These are phyloP conservation scores for Cordyceps sp. DNA, from an alignment of 2,329 filamentous ascomycete genomes.

Conservation along the genomic window DNA sequence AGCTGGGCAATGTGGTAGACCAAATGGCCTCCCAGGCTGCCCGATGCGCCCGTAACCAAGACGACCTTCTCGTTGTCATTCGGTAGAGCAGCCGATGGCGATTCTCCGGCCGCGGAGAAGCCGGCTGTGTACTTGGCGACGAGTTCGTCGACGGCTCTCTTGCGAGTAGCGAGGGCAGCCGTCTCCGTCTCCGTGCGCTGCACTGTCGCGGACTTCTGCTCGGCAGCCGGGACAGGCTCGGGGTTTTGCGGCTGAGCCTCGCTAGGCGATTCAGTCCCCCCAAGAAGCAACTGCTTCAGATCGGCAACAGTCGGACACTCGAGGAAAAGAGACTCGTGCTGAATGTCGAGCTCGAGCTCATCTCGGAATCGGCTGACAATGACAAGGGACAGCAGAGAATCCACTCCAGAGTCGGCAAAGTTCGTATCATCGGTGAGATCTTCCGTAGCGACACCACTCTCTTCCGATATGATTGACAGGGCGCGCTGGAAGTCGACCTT, in stretches of 20 bases:
- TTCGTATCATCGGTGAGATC: constrained; percentile 21
- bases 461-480: constrained; percentile 2
- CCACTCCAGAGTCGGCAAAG: constrained; percentile 39
- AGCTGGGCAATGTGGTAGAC: constrained; percentile 11
- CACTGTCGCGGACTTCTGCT: background rate
- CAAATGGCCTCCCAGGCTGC: constrained; percentile 20
- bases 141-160: constrained; percentile 1
- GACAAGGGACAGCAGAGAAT: constrained; percentile 42
- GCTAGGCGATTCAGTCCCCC: too few relatives aligned
- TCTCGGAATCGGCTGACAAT: constrained; percentile 38
- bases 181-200: background rate
- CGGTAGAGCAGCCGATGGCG: background rate
- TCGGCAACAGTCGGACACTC: constrained; percentile 35
- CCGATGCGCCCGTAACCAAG: constrained; percentile 20
- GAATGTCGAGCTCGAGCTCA: constrained; percentile 37
- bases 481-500: constrained; percentile 1
- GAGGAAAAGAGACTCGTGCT: constrained; percentile 31
- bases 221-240: background rate
- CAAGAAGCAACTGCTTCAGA: constrained; percentile 31
- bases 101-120: background rate
- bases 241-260: too few relatives aligned
- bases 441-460: constrained; percentile 3
- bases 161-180: background rate
- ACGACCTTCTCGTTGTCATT: constrained; percentile 5
- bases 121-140: constrained; percentile 1